Evolutionary conservation across 2,329 filamentous ascomycete species (phyloP).

Genomic region (Xylaria sp.): DNA sequence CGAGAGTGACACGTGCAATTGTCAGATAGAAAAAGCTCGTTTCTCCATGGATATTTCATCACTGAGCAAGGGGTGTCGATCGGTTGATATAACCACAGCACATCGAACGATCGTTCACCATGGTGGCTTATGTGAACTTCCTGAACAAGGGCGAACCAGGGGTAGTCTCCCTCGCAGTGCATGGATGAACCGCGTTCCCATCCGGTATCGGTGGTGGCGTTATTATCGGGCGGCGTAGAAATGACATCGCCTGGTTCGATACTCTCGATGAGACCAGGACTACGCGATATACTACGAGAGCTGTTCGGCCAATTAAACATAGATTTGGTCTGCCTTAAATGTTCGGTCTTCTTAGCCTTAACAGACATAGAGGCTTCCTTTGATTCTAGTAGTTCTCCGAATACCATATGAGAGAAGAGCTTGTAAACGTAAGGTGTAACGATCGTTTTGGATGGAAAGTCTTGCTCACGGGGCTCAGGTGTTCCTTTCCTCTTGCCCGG

Average conservation of each 20-base stretch:
- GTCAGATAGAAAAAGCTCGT: conserved; percentile 81
- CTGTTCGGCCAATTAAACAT: neutral
- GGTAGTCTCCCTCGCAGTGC: conserved; percentile 57
- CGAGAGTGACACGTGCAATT: conserved; percentile 73
- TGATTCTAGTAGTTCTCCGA: conserved; percentile 62
- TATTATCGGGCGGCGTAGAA: conserved; percentile 58
- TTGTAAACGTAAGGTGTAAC: conserved; percentile 76
- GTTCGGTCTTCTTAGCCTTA: conserved; percentile 45
- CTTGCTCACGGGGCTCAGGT: conserved; percentile 7
- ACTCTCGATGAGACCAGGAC: conserved; percentile 39
- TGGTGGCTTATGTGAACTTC: conserved; percentile 54
- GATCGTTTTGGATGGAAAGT: conserved; percentile 60
- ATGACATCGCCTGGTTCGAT: conserved; percentile 62
- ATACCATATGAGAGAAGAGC: conserved; percentile 73
- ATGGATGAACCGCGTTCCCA: conserved; percentile 66
- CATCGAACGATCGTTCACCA: conserved; percentile 63
- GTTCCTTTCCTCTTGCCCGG: conserved; percentile 1
- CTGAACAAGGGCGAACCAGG: conserved; percentile 80
- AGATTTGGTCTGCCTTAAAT: conserved; percentile 42
- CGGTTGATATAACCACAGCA: conserved; percentile 80
- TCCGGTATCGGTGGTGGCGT: conserved; percentile 60
- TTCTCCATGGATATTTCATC: conserved; percentile 74
- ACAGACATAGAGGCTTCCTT: conserved; percentile 47
- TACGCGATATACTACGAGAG: conserved; percentile 20
- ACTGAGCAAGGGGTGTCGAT: conserved; percentile 75